Evolutionary conservation across 2,329 filamentous ascomycete species (phyloP).

Genomic region (Ceratocystis ficicola): DNA sequence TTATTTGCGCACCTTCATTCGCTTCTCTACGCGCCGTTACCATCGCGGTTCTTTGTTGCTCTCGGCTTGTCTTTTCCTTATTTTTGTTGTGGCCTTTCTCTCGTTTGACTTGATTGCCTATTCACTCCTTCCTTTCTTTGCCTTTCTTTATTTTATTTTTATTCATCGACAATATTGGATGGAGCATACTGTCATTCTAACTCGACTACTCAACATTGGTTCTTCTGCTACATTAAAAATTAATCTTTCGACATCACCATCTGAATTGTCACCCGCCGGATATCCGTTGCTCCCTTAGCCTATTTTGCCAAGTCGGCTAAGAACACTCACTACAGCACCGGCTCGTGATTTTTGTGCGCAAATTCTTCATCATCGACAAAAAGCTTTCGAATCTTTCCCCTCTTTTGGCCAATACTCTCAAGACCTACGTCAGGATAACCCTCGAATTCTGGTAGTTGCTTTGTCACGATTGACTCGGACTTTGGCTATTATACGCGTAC

Average conservation of each 20-base stretch:
- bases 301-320: background rate
- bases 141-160: background rate
- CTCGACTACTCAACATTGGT: background rate
- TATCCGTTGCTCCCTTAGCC: background rate
- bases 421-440: background rate
- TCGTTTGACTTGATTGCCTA: no score
- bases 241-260: background rate
- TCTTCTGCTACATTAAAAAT: background rate
- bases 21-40: no score
- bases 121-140: background rate
- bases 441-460: background rate
- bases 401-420: background rate
- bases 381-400: background rate
- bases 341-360: background rate
- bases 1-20: no score
- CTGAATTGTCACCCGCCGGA: background rate
- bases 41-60: background rate
- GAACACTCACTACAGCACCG: background rate
- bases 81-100: background rate
- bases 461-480: conserved; percentile 8
- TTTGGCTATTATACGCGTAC: background rate
- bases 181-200: background rate
- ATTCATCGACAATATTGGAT: background rate
- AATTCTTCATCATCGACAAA: background rate
- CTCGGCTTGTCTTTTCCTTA: background rate